These are phyloP conservation scores for Macrocybe gigantea DNA, from an alignment of 768 basidiomycete species.

Conservation along the genomic window DNA sequence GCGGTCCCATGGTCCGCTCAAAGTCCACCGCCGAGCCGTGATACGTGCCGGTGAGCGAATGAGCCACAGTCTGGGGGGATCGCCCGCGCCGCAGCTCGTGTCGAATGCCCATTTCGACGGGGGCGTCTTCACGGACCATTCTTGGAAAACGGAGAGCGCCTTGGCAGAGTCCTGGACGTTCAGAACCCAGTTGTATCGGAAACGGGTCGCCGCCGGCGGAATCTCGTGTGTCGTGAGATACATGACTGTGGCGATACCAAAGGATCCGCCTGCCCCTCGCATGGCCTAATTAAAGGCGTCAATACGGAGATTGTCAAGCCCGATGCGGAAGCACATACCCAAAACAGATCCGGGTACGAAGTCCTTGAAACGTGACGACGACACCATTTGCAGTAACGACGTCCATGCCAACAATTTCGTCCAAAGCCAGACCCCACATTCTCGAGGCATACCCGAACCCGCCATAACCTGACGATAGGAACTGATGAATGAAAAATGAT, in stretches of 20 bases:
- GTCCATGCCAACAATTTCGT: conserved; percentile 16
- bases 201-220: neutral
- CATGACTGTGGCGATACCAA: neutral
- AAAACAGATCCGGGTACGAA: conserved; percentile 20
- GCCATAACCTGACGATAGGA: conserved; percentile 13
- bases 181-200: neutral
- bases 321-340: conserved; percentile 10
- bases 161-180: neutral
- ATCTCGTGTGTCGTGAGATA: neutral
- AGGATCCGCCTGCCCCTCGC: neutral
- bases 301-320: neutral
- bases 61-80: neutral
- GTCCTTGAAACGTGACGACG: conserved; percentile 13
- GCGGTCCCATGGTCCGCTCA: neutral
- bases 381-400: conserved; percentile 22
- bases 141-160: neutral
- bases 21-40: neutral
- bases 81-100: neutral
- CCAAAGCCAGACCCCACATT: conserved; percentile 22
- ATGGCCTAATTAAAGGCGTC: neutral
- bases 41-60: neutral
- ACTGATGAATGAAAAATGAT: neutral
- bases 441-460: conserved; percentile 20
- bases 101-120: neutral
- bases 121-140: neutral